Percentiles rank a stretch among this genome's conserved stretches.
Conservation (phyloP, 2,329 filamentous ascomycete genomes). For the Laburnicola sp. region DNA sequence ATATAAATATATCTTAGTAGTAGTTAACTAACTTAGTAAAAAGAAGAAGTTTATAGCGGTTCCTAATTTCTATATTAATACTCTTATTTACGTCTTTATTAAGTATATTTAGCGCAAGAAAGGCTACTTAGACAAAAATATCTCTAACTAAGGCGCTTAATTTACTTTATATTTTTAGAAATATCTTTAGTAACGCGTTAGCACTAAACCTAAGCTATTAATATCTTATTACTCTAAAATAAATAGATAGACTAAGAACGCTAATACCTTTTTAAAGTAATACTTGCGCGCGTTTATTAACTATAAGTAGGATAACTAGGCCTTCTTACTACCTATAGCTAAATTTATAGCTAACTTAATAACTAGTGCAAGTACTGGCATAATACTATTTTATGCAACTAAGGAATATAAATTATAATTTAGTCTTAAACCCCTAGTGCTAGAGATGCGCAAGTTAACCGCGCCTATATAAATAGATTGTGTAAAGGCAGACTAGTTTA, state of each 20-base stretch:
- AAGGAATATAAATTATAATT: neutral
- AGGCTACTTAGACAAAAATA: neutral
- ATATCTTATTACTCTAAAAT: no score
- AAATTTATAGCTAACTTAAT: neutral
- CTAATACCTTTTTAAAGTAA: no score
- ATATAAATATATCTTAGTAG: neutral
- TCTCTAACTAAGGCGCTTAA: neutral
- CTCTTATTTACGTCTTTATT: neutral
- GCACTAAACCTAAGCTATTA: no score
- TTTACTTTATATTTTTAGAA: slow-evolving; percentile 1
- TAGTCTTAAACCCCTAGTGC: neutral
- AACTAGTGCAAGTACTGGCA: neutral
- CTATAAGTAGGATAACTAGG: no score
- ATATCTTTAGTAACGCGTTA: neutral
- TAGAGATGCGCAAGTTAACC: neutral
- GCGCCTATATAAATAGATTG: neutral
- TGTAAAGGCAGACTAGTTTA: neutral
- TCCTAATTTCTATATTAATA: neutral
- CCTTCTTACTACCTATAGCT: neutral
- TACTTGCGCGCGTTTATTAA: no score
- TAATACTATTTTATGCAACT: neutral
- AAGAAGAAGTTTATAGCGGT: neutral
- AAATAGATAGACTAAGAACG: no score
- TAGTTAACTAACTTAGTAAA: neutral
- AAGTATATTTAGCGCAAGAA: neutral